Evolutionary conservation across 768 basidiomycete genomes (phyloP), one percentile per base, ranked within the genome.

Genomic region (Flagelloscypha sp.): DNA sequence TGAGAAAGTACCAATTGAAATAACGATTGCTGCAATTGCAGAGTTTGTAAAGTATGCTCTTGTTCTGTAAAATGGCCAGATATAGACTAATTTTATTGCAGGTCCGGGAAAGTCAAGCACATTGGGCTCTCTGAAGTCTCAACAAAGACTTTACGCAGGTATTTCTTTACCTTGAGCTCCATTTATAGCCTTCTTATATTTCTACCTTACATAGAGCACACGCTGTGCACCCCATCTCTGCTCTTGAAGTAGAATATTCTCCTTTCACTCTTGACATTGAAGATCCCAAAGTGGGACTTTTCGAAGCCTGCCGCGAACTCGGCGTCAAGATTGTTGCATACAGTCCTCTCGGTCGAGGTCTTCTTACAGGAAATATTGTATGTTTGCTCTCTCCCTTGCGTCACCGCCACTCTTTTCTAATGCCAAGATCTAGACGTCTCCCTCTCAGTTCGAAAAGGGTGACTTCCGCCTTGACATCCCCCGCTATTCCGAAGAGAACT

Each of bases 201-300:
- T n/a, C n/a, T n/a, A n/a, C n/a, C n/a, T n/a, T n/a, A n/a, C n/a
- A n/a, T n/a, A n/a, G n/a, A n/a, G n/a, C n/a, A n/a, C 63, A 62
- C 24, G 61, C 64, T 6, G 49, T 74, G 7, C 72, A 74, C 33
- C 69, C 69, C 6, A 71, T 74, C 20, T 38, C 68, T 1, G 65
- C 67, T 0, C 49, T 74, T 7, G 67, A 74, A 49, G 56, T 72
- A 20, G 70, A 74, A 39, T 74, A 71, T 43, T 69, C 68, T 0
- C 63, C 72, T 1, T 70, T 72, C 45, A 59, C 58, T 3, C 55
- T 72, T 6, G 64, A 67, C 24, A 63, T 72, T 32, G 70, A 73
- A 45, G 56, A 65, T 37, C 51, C 57, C 6, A 58, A 62, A 40
- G 60, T 68, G 22, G 55, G 44, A 2, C 44, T 75, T 1, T 48